Evolutionary conservation across 202 grass and related monocot genomes (phyloP), one percentile per base, ranked within the genome.

Genomic region (Schoenoplectus tabernaemontani): DNA sequence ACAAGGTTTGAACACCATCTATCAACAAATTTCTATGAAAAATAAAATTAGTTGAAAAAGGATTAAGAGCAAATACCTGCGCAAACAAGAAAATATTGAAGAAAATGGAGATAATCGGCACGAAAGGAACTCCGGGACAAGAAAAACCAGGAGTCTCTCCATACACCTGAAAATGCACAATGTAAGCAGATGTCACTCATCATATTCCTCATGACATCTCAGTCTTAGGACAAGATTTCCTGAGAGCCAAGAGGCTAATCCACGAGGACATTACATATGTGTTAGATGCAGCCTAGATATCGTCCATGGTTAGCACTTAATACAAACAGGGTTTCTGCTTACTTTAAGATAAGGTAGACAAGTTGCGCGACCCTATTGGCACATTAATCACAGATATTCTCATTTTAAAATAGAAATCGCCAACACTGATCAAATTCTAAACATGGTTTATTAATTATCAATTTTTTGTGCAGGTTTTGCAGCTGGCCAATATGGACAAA

Each of bases 71-170:
- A 3, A 30, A 44, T 51, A 96, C 96, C 92, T 96, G 92, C 67
- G 92, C 96, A 86, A 89, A 96, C 78, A 99, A 80, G 57, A 99
- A 85, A 76, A 99, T 89, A 78, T 99, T 99, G 81, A 99, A 89
- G 83, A 99, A 99, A 84, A 96, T 82, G 59, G 96, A 96, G 78
- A 92, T 22, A 76, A 99, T 61, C 9, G 88, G 96, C 46, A 96
- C 64, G 24, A 88, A 23, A 33, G 96, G 96, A 83, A 96, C 92
- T 54, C 90, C 85, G 28, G 92, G 96, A 74, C 92, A 99, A 76
- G 88, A 89, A 88, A 99, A 99, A 56, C 92, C 88, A 84, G 90
- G 86, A 16, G 90, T 88, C 46, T 93, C 79, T 57, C 81, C 85
- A 84, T 96, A 99, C 38, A 81, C 87, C 96, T 99, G 84, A 26